phyloP scores from a whole-genome alignment of 306 rosid species.

The Glycine soja region DNA sequence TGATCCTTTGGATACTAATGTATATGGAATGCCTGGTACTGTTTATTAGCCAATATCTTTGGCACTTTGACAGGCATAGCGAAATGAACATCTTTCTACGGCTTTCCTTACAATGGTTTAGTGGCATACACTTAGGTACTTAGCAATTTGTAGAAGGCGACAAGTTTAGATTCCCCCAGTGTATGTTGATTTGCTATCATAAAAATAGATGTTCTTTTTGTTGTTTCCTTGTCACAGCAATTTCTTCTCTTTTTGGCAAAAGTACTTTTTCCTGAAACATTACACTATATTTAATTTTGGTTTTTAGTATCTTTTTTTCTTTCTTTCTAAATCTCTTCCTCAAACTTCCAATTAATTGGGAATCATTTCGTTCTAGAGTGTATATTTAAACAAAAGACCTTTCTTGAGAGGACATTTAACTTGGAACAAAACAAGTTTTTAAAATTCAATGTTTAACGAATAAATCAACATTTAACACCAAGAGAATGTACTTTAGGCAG shows the following conservation, averaged over 20 bases:
- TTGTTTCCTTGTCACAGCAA: neutral
- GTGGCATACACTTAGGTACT: constrained; percentile 5
- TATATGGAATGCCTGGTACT: neutral
- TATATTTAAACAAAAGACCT: neutral
- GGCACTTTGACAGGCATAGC: neutral
- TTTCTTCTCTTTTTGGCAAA: constrained; percentile 15
- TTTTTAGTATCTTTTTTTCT: neutral
- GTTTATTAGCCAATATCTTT: neutral
- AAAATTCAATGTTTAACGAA: neutral
- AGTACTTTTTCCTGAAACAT: neutral
- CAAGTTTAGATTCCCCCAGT: neutral
- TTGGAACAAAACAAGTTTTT: neutral
- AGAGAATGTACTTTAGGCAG: neutral
- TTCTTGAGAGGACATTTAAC: constrained; percentile 3
- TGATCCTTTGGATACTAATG: neutral
- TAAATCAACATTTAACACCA: neutral
- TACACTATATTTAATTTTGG: neutral
- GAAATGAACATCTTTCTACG: neutral
- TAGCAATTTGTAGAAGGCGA: constrained; percentile 15
- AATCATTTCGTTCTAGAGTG: neutral
- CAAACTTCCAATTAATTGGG: constrained; percentile 11
- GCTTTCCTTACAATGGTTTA: constrained; percentile 31
- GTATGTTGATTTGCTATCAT: neutral
- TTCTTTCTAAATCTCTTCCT: neutral
- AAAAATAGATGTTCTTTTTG: neutral